These are phyloP conservation scores for Wallacemonas sp. DNA, from an alignment of 208 protist species.

Conservation along the genomic window DNA sequence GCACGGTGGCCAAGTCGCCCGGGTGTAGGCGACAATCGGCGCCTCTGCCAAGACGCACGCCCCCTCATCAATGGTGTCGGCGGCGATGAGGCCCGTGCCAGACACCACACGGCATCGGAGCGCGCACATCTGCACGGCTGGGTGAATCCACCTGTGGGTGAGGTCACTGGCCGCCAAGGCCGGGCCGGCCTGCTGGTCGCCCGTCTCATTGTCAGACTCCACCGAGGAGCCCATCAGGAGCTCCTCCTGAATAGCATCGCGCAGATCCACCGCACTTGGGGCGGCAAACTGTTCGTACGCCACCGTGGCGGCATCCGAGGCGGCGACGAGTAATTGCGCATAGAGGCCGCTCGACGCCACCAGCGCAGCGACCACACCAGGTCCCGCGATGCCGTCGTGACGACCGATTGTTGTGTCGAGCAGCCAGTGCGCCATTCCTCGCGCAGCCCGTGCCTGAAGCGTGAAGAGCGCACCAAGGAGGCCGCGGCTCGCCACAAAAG, in stretches of 20 bases:
- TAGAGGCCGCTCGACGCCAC: not conserved
- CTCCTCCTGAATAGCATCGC: not conserved
- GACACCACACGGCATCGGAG: conserved; percentile 32
- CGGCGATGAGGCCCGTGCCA: conserved; percentile 46
- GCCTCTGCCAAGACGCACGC: conserved; percentile 38
- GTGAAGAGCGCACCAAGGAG: not conserved
- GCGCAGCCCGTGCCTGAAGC: not conserved
- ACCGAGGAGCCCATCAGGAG: not conserved
- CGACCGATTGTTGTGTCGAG: not conserved
- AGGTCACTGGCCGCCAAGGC: not conserved
- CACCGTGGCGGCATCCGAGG: conserved; percentile 9
- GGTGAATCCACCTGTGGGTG: conserved; percentile 21
- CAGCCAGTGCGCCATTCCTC: not conserved
- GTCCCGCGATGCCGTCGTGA: not conserved
- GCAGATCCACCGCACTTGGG: not conserved
- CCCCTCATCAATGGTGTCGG: conserved; percentile 34
- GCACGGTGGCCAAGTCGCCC: not conserved
- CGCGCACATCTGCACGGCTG: conserved; percentile 30
- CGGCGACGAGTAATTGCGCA: not conserved
- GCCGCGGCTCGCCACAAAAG: not conserved
- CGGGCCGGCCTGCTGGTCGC: not conserved
- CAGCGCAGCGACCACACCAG: not conserved
- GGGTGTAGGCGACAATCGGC: not conserved
- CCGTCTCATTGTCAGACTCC: not conserved
- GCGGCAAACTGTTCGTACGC: conserved; percentile 6